These are phyloP conservation scores for Apiotrichum sp. DNA, from an alignment of 1,284 basidiomycete species.

Conservation along the genomic window DNA sequence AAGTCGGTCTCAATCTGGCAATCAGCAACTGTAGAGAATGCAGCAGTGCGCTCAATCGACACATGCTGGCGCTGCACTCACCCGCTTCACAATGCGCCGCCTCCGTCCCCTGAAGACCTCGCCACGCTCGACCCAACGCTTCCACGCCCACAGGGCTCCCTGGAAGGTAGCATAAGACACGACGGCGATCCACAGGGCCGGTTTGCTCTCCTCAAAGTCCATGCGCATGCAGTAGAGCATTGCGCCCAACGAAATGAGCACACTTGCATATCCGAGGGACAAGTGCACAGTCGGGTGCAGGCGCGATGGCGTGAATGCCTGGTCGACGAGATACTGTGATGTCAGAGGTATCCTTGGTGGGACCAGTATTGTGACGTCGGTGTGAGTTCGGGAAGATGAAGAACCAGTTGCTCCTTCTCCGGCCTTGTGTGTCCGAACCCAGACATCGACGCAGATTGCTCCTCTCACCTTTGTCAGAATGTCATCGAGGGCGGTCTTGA, in stretches of 20 bases:
- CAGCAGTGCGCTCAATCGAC: background rate
- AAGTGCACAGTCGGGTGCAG: conserved; percentile 79
- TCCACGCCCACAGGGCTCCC: conserved; percentile 39
- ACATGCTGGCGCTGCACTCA: conserved; percentile 20
- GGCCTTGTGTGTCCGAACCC: too few species aligned
- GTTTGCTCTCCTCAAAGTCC: conserved; percentile 79
- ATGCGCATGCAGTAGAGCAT: conserved; percentile 74
- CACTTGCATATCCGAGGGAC: conserved; percentile 72
- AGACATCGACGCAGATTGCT: background rate
- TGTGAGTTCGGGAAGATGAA: too few species aligned
- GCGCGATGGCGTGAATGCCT: conserved; percentile 75
- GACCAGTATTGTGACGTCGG: too few species aligned
- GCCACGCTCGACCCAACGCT: conserved; percentile 42
- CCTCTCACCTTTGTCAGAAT: conserved; percentile 71
- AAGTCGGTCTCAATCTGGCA: conserved; percentile 44
- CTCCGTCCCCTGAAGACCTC: conserved; percentile 44
- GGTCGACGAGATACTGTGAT: conserved; percentile 65
- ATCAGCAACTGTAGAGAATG: background rate
- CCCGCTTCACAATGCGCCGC: conserved; percentile 44
- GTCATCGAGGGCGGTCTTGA: conserved; percentile 87
- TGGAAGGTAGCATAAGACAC: conserved; percentile 47
- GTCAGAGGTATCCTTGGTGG: conserved; percentile 1
- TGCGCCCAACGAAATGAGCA: conserved; percentile 70
- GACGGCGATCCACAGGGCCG: conserved; percentile 68
- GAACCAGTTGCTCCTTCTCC: too few species aligned